Evolutionary conservation across 2,329 filamentous ascomycete species (phyloP).

Genomic region (Dactylellina drechsleri): DNA sequence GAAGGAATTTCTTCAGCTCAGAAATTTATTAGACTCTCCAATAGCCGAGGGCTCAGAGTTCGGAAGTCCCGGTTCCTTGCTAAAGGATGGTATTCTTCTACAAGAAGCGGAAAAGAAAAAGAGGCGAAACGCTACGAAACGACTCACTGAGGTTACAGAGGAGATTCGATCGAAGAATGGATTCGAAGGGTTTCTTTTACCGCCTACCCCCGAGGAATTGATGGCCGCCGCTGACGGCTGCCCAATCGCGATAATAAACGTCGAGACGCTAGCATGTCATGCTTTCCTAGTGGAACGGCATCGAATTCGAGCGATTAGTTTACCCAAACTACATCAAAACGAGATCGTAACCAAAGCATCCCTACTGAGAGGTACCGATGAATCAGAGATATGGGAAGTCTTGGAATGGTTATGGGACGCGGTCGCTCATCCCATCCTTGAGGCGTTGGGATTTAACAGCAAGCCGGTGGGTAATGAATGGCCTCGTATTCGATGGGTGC

Average conservation of each 20-base stretch:
- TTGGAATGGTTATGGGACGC: slow-evolving; percentile 61
- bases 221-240: slow-evolving; percentile 55
- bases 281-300: slow-evolving; percentile 23
- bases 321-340: slow-evolving; percentile 32
- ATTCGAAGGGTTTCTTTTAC: slow-evolving; percentile 58
- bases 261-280: slow-evolving; percentile 45
- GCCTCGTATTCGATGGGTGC: slow-evolving; percentile 61
- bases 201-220: slow-evolving; percentile 56
- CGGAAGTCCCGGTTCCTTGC: background rate
- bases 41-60: too few species aligned
- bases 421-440: slow-evolving; percentile 58
- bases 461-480: slow-evolving; percentile 35
- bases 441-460: slow-evolving; percentile 57
- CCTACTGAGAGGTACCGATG: slow-evolving; percentile 44
- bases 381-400: slow-evolving; percentile 27
- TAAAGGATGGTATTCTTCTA: background rate
- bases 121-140: slow-evolving; percentile 11
- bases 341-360: slow-evolving; percentile 8
- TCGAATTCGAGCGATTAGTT: background rate
- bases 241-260: slow-evolving; percentile 60
- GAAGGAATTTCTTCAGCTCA: slow-evolving; percentile 37
- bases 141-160: slow-evolving; percentile 13
- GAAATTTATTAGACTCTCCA: slow-evolving; percentile 27
- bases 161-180: slow-evolving; percentile 54
- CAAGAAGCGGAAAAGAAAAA: slow-evolving; percentile 2